Conservation (phyloP, 441 rosid genomes). For the Melastoma candidum region DNA sequence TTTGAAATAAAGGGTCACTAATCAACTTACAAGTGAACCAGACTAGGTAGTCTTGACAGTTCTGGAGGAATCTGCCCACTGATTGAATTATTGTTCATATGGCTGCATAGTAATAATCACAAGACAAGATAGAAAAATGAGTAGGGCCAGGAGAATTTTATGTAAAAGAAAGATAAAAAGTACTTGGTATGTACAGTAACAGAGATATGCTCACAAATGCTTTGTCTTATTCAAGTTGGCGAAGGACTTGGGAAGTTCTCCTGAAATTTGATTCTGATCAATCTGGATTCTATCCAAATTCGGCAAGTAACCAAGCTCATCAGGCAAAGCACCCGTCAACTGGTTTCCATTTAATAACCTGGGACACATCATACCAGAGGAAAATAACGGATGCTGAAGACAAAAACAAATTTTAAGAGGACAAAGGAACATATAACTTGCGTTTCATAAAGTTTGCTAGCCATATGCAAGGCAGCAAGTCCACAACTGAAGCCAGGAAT, state of each 20-base stretch:
- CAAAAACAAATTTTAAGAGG: no score
- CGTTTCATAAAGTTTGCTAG: no score
- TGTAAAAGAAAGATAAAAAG: not conserved
- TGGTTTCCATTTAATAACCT: constrained; percentile 91
- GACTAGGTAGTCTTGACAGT: constrained; percentile 60
- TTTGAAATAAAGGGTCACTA: constrained; percentile 13
- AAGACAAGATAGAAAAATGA: constrained; percentile 12
- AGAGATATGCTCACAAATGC: constrained; percentile 71
- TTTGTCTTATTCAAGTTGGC: constrained; percentile 66
- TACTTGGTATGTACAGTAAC: constrained; percentile 7
- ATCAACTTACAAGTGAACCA: constrained; percentile 88
- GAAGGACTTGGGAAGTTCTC: constrained; percentile 71
- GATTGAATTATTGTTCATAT: constrained; percentile 95
- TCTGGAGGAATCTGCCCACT: constrained; percentile 90
- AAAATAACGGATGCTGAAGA: not conserved
- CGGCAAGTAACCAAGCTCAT: constrained; percentile 84
- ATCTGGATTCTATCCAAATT: constrained; percentile 86
- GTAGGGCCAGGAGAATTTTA: not conserved
- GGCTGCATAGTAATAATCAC: constrained; percentile 44
- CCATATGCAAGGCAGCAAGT: no score
- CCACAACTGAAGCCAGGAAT: no score
- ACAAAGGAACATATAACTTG: not conserved
- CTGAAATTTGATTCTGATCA: constrained; percentile 82
- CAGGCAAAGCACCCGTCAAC: constrained; percentile 65
- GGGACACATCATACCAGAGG: constrained; percentile 23